Base-by-base conservation (phyloP, 441 rosid species). In the Arabidopsis hybrid region DNA sequence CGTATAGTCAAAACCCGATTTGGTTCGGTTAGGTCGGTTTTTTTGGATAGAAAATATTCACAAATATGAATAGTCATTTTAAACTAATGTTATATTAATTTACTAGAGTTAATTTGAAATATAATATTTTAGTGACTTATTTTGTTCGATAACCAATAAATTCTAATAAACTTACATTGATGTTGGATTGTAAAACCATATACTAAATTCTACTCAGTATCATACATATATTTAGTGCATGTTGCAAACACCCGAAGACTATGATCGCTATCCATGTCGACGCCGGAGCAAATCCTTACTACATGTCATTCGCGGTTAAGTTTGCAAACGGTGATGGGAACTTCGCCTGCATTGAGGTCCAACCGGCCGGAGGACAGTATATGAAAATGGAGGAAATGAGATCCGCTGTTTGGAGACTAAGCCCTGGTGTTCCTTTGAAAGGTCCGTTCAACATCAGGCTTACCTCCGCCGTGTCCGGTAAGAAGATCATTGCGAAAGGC, bases 351-450 rank as follows among this genome's bases (percentile, higher is more conserved):
- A 81, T 86, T 2, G 83, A 82, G 12, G 29, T 88, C 51, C 69
- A 83, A 73, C 81, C 85, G 50, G 56, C 55, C 13, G 87, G 86
- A 0, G 62, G 35, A 4, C 59, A 74, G n/a, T 89, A 87, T 86
- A 3, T 81, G 14, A 73, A 86, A 16, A 84, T 89, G 93, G 84
- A 84, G 47, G 74, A 60, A 45, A 84, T 86, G 8, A 87, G 89
- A 87, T 90, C 92, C 51, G 91, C 93, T 1, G 87, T 85, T 26
- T 89, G 95, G 97, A 81, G 71, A 45, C 75, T 85, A 10, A 76
- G 83, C 71, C 47, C 85, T 0, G 89, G 88, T 6, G 64, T 79
- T 0, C 47, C 80, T 6, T 72, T 91, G 16, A 78, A 72, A 1
- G 89, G 85, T 11, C 93, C 93, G 0, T 76, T 91, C 47, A 80